These are phyloP conservation scores for Irpex rosettiformis DNA, from an alignment of 1,284 basidiomycete species.

Conservation along the genomic window DNA sequence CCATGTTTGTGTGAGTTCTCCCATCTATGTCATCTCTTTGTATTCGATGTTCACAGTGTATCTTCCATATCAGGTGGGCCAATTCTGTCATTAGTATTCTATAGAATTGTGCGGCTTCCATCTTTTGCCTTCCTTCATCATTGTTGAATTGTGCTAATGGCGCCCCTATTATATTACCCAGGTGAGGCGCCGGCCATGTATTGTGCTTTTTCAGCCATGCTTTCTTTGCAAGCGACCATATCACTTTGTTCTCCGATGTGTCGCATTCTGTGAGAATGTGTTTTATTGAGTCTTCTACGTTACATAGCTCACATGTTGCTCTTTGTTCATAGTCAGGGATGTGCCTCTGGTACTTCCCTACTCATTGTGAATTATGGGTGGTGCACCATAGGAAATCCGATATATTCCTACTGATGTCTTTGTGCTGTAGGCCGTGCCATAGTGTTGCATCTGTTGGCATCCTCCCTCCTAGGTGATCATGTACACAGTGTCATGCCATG, in stretches of 20 bases:
- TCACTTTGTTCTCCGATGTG: conserved; percentile 7
- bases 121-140: background rate
- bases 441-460: background rate
- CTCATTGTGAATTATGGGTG: conserved; percentile 25
- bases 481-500: background rate
- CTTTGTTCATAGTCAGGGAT: conserved; percentile 21
- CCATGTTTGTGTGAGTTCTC: background rate
- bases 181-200: background rate
- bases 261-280: conserved; percentile 30
- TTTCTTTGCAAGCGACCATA: background rate
- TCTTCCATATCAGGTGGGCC: background rate
- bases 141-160: background rate
- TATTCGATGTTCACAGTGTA: background rate
- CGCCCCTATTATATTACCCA: background rate
- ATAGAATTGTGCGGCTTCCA: background rate
- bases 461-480: background rate
- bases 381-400: conserved; percentile 28
- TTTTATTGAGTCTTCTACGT: conserved; percentile 23
- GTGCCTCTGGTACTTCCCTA: conserved; percentile 27
- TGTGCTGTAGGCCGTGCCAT: conserved; percentile 10
- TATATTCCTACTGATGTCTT: conserved; percentile 23
- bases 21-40: background rate
- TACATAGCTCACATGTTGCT: conserved; percentile 25
- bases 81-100: background rate
- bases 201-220: background rate